phyloP scores from a whole-genome alignment of 805 yeast genomes.

The Candida boleticola region DNA sequence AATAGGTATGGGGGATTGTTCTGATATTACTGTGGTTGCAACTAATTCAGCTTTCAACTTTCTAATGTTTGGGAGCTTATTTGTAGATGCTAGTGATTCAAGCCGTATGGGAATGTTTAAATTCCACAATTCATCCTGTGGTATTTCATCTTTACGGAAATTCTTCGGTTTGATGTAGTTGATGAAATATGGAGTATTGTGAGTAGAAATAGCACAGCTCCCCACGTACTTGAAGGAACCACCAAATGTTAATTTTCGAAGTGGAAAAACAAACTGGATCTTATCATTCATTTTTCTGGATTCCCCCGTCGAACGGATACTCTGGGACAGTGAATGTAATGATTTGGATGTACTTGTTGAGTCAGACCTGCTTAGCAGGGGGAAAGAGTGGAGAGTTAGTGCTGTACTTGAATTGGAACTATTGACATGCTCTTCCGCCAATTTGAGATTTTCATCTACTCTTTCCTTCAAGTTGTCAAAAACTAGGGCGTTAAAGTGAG shows the following conservation, averaged over 20 bases:
- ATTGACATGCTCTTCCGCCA: too few relatives aligned
- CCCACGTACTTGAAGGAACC: neutral
- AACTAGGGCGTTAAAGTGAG: neutral
- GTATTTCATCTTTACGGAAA: neutral
- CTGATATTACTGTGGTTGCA: constrained; percentile 28
- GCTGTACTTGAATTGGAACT: too few relatives aligned
- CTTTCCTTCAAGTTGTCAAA: neutral
- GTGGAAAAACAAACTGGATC: too few relatives aligned
- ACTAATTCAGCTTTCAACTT: constrained; percentile 26
- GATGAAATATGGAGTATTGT: neutral
- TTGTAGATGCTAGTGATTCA: constrained; percentile 5
- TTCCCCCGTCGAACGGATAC: too few relatives aligned
- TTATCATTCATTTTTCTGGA: too few relatives aligned
- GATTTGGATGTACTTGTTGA: too few relatives aligned
- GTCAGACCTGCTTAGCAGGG: too few relatives aligned
- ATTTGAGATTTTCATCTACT: too few relatives aligned
- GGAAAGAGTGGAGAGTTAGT: too few relatives aligned
- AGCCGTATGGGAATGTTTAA: constrained; percentile 4
- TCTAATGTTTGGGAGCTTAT: constrained; percentile 21
- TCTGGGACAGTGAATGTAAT: too few relatives aligned
- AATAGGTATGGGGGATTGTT: constrained; percentile 33
- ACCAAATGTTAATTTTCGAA: too few relatives aligned
- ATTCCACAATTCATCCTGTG: constrained; percentile 4
- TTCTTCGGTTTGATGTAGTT: neutral
- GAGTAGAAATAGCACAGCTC: neutral